Conservation (phyloP, 176 grass and related monocot genomes). For the Oryza meridionalis region DNA sequence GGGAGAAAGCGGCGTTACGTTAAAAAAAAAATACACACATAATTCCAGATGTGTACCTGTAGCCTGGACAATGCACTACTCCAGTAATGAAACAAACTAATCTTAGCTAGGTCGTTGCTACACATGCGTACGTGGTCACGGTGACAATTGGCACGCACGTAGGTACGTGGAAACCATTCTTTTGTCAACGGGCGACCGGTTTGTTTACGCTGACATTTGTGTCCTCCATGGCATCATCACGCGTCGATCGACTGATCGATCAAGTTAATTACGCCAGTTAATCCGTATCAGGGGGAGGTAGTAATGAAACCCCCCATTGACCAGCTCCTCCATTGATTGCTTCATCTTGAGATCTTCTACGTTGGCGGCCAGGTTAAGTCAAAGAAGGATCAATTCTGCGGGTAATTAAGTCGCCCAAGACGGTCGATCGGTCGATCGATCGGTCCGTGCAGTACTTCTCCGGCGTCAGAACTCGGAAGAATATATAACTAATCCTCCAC, state of each 20-base stretch:
- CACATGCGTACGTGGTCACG: slow-evolving; percentile 20
- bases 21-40: neutral
- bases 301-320: neutral
- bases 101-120: neutral
- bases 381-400: slow-evolving; percentile 1
- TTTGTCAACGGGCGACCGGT: slow-evolving; percentile 22
- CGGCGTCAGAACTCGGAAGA: too few relatives aligned
- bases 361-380: neutral
- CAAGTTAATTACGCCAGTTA: neutral
- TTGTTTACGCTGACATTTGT: slow-evolving; percentile 5
- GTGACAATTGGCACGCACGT: slow-evolving; percentile 6
- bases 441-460: neutral
- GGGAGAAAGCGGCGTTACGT: neutral
- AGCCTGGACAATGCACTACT: neutral
- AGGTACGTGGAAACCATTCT: neutral
- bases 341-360: neutral
- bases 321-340: neutral
- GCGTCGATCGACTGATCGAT: neutral
- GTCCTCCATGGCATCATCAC: neutral
- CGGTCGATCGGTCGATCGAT: neutral
- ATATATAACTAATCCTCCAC: neutral
- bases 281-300: neutral
- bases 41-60: slow-evolving; percentile 15
- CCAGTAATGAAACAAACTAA: neutral
- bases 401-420: neutral